A percentile compares a stretch with the other conserved stretches of the same genome.
These are phyloP conservation scores for Scedosporium dehoogii DNA, from an alignment of 2,329 filamentous ascomycete genomes.

Conservation along the genomic window DNA sequence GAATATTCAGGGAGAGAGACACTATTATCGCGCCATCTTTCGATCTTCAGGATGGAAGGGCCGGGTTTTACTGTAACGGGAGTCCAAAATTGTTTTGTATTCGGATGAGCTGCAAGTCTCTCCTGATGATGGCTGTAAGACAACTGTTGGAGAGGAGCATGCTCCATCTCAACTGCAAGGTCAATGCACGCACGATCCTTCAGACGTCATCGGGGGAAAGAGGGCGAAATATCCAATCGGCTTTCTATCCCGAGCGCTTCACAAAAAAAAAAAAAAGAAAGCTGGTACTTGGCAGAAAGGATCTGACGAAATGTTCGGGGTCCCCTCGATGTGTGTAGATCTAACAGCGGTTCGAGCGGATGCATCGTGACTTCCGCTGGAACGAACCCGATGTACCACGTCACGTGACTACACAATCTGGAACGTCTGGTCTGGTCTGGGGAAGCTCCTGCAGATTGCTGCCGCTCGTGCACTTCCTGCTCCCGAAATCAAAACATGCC, in stretches of 20 bases:
- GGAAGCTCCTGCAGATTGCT: neutral
- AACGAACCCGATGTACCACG: neutral
- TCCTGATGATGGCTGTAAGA: neutral
- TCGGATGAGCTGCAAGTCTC: neutral
- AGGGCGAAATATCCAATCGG: neutral
- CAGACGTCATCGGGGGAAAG: no score
- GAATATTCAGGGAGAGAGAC: neutral
- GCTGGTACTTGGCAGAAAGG: neutral
- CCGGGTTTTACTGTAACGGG: neutral
- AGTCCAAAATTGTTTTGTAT: neutral
- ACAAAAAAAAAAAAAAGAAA: neutral
- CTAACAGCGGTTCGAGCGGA: neutral
- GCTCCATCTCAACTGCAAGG: neutral
- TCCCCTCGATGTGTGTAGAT: neutral
- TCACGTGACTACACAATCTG: slow-evolving; percentile 3
- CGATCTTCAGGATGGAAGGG: neutral
- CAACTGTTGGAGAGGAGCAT: neutral
- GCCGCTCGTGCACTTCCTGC: neutral
- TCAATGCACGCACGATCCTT: neutral
- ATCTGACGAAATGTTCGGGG: neutral
- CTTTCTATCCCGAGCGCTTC: neutral
- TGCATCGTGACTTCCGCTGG: neutral
- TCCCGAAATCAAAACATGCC: neutral
- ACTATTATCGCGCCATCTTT: neutral
- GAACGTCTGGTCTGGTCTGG: neutral